Evolutionary conservation across 768 basidiomycete genomes (phyloP).

Genomic region (Hydnomerulius pinastri): DNA sequence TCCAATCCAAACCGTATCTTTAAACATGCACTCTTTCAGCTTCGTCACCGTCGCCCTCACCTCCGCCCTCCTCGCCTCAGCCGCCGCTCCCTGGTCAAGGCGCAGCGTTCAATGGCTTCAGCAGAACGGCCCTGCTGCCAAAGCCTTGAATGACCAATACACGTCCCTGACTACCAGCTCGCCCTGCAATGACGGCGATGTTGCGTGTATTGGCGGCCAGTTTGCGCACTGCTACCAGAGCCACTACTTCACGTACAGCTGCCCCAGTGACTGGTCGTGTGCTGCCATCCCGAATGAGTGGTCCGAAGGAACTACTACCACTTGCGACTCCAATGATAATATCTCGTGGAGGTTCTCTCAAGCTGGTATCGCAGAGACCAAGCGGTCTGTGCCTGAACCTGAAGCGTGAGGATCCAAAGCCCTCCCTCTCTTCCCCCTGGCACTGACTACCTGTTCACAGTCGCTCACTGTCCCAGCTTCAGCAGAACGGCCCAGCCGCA

Average conservation of each 20-base stretch:
- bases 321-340: slow-evolving; percentile 15
- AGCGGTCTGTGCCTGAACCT: slow-evolving; percentile 2
- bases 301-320: slow-evolving; percentile 17
- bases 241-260: slow-evolving; percentile 13
- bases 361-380: slow-evolving; percentile 19
- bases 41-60: slow-evolving; percentile 10
- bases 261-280: slow-evolving; percentile 16
- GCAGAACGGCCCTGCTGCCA: slow-evolving; percentile 25
- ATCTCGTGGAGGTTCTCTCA: slow-evolving; percentile 21
- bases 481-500: slow-evolving; percentile 12
- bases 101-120: slow-evolving; percentile 18
- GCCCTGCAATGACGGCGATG: slow-evolving; percentile 16
- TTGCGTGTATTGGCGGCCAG: slow-evolving; percentile 20
- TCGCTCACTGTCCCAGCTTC: slow-evolving; percentile 6
- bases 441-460: neutral
- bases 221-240: slow-evolving; percentile 18
- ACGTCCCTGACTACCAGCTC: slow-evolving; percentile 13
- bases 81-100: slow-evolving; percentile 14
- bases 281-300: slow-evolving; percentile 27
- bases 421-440: no score
- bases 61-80: slow-evolving; percentile 19
- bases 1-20: slow-evolving; percentile 11
- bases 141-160: slow-evolving; percentile 27
- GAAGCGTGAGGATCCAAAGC: slow-evolving; percentile 3
- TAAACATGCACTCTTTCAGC: slow-evolving; percentile 23